Conservation (phyloP, 495 filamentous ascomycete species). For the Xylaria castorea region DNA sequence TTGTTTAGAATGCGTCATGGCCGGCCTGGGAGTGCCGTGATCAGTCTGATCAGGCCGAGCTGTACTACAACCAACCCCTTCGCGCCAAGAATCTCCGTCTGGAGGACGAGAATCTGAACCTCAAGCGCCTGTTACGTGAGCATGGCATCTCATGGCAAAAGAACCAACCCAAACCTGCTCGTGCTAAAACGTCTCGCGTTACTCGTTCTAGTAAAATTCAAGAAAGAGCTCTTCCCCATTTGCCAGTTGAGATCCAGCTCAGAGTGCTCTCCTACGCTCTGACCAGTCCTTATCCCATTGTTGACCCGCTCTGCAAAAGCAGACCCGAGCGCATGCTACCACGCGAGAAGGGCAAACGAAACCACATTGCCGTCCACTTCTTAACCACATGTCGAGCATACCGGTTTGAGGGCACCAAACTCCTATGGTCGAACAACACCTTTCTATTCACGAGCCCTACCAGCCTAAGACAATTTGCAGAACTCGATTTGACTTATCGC, state of each 20-base stretch:
- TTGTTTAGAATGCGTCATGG: slow-evolving; percentile 27
- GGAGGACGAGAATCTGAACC: slow-evolving; percentile 43
- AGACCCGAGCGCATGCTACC: slow-evolving; percentile 41
- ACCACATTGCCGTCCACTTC: slow-evolving; percentile 50
- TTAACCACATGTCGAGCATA: slow-evolving; percentile 53
- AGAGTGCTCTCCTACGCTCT: slow-evolving; percentile 53
- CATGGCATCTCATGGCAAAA: slow-evolving; percentile 47
- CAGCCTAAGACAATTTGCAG: slow-evolving; percentile 49
- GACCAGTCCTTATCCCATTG: slow-evolving; percentile 51
- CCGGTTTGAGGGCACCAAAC: slow-evolving; percentile 46
- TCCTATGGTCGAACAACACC: slow-evolving; percentile 53
- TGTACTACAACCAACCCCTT: slow-evolving; percentile 48
- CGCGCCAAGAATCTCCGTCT: slow-evolving; percentile 44
- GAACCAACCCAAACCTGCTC: slow-evolving; percentile 24
- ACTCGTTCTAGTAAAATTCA: slow-evolving; percentile 32
- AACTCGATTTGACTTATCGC: slow-evolving; percentile 43
- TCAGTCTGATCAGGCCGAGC: slow-evolving; percentile 49
- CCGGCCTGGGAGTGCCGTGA: slow-evolving; percentile 51
- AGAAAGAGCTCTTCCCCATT: slow-evolving; percentile 39
- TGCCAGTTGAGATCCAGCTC: slow-evolving; percentile 54
- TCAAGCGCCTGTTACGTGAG: slow-evolving; percentile 50
- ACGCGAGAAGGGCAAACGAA: slow-evolving; percentile 43
- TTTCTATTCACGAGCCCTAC: slow-evolving; percentile 54
- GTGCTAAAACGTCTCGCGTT: slow-evolving; percentile 20
- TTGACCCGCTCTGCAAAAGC: slow-evolving; percentile 52